These are phyloP conservation scores for Backusella australiensis DNA, from an alignment of 192 early-diverging fungal species.

Conservation along the genomic window DNA sequence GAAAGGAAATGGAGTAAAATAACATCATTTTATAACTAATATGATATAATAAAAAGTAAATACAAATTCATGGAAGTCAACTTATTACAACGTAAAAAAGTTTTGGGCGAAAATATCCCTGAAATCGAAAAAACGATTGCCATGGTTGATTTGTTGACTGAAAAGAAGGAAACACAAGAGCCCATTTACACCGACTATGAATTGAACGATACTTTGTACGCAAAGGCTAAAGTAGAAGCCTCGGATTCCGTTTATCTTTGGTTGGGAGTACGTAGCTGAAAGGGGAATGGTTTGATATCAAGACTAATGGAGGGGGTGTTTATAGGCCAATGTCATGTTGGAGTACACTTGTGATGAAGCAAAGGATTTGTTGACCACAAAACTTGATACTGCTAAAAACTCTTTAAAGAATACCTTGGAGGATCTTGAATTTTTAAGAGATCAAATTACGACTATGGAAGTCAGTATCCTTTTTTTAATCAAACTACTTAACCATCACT, in stretches of 20 bases:
- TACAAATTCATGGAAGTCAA: conserved; percentile 98
- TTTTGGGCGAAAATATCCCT: conserved; percentile 90
- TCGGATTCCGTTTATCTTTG: conserved; percentile 87
- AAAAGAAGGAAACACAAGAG: conserved; percentile 41
- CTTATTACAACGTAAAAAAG: conserved; percentile 76
- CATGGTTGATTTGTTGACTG: conserved; percentile 77
- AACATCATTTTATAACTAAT: neutral
- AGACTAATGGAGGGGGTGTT: neutral
- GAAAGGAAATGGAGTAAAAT: neutral
- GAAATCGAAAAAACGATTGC: conserved; percentile 93
- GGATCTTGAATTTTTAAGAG: conserved; percentile 90
- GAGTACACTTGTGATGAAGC: conserved; percentile 94
- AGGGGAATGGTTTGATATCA: neutral
- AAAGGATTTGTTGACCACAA: conserved; percentile 68
- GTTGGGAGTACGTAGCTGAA: conserved; percentile 75
- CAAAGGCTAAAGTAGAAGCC: conserved; percentile 74
- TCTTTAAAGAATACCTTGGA: conserved; percentile 76
- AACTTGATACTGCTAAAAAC: conserved; percentile 71
- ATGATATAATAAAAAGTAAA: conserved; percentile 58
- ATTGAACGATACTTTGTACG: conserved; percentile 93
- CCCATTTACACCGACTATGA: conserved; percentile 86
- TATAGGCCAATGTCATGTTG: conserved; percentile 94
- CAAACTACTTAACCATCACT: neutral
- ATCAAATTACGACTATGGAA: conserved; percentile 99
- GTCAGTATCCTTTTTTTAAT: conserved; percentile 63